Evolutionary conservation across 1,284 basidiomycete species (phyloP).

Genomic region (Moniliophthora roreri): DNA sequence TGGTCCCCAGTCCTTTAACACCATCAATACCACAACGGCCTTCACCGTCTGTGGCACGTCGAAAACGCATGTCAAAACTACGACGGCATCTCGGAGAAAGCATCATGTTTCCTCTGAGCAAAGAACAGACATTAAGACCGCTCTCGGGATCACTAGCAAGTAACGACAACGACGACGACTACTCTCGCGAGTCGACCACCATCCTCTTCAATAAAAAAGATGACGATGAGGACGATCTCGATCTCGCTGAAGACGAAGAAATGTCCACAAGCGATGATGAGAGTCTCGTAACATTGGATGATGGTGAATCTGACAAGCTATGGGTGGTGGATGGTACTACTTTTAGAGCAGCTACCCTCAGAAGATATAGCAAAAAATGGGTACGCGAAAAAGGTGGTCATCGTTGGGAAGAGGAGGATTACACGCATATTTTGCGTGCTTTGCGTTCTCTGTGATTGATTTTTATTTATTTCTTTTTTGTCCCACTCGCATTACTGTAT

Average conservation of each 20-base stretch:
- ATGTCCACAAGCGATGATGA: too few species aligned
- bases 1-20: neutral
- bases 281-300: conserved; percentile 7
- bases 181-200: neutral
- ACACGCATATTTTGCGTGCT: conserved; percentile 23
- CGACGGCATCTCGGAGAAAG: conserved; percentile 32
- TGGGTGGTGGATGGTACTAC: conserved; percentile 25
- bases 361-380: conserved; percentile 33
- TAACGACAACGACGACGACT: too few species aligned
- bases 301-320: conserved; percentile 20
- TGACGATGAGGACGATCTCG: neutral
- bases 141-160: too few species aligned
- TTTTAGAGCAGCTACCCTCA: conserved; percentile 16
- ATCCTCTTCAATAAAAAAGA: neutral
- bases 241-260: too few species aligned
- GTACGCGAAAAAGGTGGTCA: conserved; percentile 33
- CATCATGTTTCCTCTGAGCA: conserved; percentile 20
- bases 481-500: conserved; percentile 17
- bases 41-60: neutral
- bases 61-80: conserved; percentile 29
- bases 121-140: conserved; percentile 2
- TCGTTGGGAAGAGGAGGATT: conserved; percentile 34
- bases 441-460: conserved; percentile 9
- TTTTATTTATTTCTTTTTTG: neutral
- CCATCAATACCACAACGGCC: neutral